Conservation (phyloP, 768 basidiomycete genomes). For the Trametopsis cervina region DNA sequence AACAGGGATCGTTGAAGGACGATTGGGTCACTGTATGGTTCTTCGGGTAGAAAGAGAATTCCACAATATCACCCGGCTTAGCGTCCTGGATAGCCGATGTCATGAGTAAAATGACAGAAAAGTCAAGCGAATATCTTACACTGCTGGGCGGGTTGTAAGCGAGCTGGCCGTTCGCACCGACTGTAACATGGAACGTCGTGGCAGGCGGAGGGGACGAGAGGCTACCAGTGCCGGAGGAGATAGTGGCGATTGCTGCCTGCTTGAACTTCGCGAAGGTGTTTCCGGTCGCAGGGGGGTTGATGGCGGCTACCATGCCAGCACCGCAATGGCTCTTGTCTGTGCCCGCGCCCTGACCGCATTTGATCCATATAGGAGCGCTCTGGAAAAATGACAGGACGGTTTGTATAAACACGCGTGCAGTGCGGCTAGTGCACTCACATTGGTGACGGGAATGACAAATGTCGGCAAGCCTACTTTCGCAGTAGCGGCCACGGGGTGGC, state of each 20-base stretch:
- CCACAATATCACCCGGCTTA: constrained; percentile 30
- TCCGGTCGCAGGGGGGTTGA: constrained; percentile 23
- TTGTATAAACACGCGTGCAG: background rate
- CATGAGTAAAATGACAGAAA: background rate
- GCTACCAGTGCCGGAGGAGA: constrained; percentile 11
- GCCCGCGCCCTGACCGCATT: constrained; percentile 16
- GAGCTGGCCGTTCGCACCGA: background rate
- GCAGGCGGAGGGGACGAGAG: too few species aligned
- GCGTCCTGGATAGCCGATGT: constrained; percentile 12
- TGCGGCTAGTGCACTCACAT: background rate
- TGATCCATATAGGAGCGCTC: constrained; percentile 23
- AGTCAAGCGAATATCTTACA: background rate
- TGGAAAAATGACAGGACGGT: too few species aligned
- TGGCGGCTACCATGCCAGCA: constrained; percentile 24
- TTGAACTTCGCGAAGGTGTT: constrained; percentile 43
- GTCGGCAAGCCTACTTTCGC: too few species aligned
- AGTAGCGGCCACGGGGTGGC: too few species aligned
- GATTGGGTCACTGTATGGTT: constrained; percentile 31
- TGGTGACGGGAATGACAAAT: too few species aligned
- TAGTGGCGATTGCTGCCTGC: constrained; percentile 42
- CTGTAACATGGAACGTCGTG: background rate
- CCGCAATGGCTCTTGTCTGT: constrained; percentile 13
- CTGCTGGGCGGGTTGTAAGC: background rate
- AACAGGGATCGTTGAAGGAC: constrained; percentile 22
- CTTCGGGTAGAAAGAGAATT: constrained; percentile 34